A percentile compares a stretch with the other conserved stretches of the same genome.
Evolutionary conservation across 2,329 filamentous ascomycete species (phyloP).

Genomic region (Aspergillus sp.): DNA sequence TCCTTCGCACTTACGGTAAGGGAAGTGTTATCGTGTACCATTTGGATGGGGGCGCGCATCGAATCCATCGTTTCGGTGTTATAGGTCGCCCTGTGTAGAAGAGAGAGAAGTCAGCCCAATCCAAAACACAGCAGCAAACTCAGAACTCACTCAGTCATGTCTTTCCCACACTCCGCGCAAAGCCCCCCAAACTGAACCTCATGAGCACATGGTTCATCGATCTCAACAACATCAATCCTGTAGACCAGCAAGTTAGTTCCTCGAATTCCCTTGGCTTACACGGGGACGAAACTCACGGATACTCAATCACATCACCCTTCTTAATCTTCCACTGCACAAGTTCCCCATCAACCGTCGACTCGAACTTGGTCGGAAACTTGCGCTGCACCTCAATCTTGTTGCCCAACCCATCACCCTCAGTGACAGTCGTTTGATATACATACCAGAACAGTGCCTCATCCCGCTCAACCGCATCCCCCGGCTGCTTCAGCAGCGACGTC

Average conservation of each 20-base stretch:
- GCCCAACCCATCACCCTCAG: conserved; percentile 62
- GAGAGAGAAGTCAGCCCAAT: neutral
- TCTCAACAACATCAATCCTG: conserved; percentile 58
- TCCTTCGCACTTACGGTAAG: conserved; percentile 78
- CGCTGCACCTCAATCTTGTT: conserved; percentile 64
- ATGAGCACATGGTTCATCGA: conserved; percentile 87
- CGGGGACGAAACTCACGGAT: conserved; percentile 28
- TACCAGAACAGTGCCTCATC: conserved; percentile 79
- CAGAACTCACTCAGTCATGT: conserved; percentile 71
- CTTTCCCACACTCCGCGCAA: conserved; percentile 86
- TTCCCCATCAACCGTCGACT: conserved; percentile 74
- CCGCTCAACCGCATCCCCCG: conserved; percentile 68
- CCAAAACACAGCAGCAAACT: neutral
- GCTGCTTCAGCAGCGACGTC: conserved; percentile 70
- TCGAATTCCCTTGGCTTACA: no score
- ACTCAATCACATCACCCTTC: conserved; percentile 38
- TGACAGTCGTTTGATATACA: conserved; percentile 70
- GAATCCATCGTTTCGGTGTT: conserved; percentile 72
- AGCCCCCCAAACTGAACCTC: conserved; percentile 85
- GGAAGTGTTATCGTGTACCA: conserved; percentile 84
- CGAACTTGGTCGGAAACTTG: conserved; percentile 70
- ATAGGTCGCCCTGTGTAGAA: conserved; percentile 56
- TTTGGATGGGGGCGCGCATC: conserved; percentile 84
- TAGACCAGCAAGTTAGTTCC: conserved; percentile 3
- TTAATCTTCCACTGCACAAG: conserved; percentile 68